Evolutionary conservation across 2,329 filamentous ascomycete genomes (phyloP).

Genomic region (Chalaropsis thielavioides): DNA sequence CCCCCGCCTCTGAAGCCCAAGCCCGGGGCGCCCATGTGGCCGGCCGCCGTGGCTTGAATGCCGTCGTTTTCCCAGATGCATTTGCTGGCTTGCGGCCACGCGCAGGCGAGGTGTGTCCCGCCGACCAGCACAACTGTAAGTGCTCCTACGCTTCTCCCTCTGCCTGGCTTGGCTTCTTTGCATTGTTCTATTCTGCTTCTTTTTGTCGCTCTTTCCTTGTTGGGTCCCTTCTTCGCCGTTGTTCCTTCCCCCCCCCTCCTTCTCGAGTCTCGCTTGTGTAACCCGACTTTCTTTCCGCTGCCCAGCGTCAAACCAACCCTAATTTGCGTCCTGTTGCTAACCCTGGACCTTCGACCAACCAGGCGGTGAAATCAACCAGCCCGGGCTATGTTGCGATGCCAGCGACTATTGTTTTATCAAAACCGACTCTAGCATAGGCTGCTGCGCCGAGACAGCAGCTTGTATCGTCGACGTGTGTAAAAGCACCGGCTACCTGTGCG

Average conservation of each 20-base stretch:
- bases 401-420: constrained; percentile 33
- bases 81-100: constrained; percentile 5
- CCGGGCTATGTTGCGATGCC: constrained; percentile 31
- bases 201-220: neutral
- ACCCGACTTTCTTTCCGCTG: neutral
- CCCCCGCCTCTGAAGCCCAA: neutral
- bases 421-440: constrained; percentile 24
- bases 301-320: neutral
- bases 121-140: constrained; percentile 10
- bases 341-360: neutral
- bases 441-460: constrained; percentile 31
- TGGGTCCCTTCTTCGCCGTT: neutral
- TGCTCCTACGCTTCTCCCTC: neutral
- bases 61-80: neutral
- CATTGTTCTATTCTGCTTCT: neutral
- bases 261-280: neutral
- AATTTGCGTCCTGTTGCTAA: neutral
- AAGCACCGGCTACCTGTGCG: constrained; percentile 23
- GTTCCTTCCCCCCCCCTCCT: neutral
- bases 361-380: constrained; percentile 31
- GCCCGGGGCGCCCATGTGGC: neutral
- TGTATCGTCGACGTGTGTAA: constrained; percentile 28
- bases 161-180: neutral
- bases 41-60: constrained; percentile 4
- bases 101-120: neutral